Conservation (phyloP, 108 stramenopile species). For the Nitzschia sp. region DNA sequence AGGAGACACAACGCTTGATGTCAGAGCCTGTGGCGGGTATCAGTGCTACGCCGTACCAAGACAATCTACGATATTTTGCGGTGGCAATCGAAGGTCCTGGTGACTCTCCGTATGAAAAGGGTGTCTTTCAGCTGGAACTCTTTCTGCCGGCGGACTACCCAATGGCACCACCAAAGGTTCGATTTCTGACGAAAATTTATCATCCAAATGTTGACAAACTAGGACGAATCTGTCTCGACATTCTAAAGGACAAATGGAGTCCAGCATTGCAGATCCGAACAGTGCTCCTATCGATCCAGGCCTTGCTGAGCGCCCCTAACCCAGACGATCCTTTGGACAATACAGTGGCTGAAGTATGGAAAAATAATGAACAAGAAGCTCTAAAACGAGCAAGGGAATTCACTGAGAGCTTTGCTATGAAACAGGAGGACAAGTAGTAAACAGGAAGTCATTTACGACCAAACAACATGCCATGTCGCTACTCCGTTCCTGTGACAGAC, state of each 20-base stretch:
- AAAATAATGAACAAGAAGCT: conserved; percentile 92
- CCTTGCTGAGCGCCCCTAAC: conserved; percentile 95
- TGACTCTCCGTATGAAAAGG: conserved; percentile 94
- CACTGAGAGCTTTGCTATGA: conserved; percentile 89
- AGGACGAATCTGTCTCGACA: conserved; percentile 98
- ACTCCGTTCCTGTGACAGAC: background rate
- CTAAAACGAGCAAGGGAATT: conserved; percentile 86
- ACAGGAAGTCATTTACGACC: no score
- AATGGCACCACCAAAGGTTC: conserved; percentile 98
- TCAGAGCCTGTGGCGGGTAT: conserved; percentile 97
- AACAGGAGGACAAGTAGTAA: conserved; percentile 19
- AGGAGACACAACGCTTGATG: conserved; percentile 96
- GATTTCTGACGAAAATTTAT: conserved; percentile 98
- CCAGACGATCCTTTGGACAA: conserved; percentile 99
- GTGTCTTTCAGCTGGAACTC: conserved; percentile 93
- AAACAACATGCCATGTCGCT: background rate
- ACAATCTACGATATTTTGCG: conserved; percentile 98
- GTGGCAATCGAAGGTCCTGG: conserved; percentile 95
- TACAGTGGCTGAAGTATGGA: conserved; percentile 97
- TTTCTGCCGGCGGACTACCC: conserved; percentile 99
- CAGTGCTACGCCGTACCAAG: conserved; percentile 95
- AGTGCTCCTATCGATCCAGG: conserved; percentile 92
- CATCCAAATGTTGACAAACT: conserved; percentile 99
- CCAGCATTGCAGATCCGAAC: conserved; percentile 98
- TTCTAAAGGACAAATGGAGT: conserved; percentile 99